phyloP scores from a whole-genome alignment of 768 basidiomycete species.

The Ramaria sp. region DNA sequence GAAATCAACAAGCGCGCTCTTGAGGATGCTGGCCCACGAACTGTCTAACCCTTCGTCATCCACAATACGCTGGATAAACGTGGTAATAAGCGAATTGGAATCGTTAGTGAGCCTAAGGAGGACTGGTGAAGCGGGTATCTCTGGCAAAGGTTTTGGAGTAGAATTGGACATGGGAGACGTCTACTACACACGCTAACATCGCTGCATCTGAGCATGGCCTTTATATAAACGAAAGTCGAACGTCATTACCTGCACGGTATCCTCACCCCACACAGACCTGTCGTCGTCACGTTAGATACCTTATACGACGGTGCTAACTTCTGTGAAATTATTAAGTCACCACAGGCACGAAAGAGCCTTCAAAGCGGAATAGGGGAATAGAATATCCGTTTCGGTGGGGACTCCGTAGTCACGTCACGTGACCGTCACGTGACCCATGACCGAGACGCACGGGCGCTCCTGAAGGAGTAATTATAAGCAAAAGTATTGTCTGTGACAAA shows the following conservation, averaged over 20 bases:
- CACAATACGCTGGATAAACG: neutral
- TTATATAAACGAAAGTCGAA: neutral
- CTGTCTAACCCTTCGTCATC: conserved; percentile 9
- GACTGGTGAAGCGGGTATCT: neutral
- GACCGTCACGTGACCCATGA: too few species aligned
- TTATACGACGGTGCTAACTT: too few species aligned
- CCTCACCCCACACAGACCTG: too few species aligned
- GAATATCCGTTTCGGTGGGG: too few species aligned
- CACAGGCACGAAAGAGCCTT: too few species aligned
- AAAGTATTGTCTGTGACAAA: too few species aligned
- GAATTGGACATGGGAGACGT: neutral
- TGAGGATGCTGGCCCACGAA: conserved; percentile 33
- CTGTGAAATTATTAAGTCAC: too few species aligned
- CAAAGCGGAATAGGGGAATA: too few species aligned
- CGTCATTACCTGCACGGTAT: neutral
- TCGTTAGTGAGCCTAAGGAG: conserved; percentile 2
- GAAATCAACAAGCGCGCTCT: conserved; percentile 38
- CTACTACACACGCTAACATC: neutral
- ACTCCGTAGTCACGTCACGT: too few species aligned
- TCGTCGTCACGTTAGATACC: too few species aligned
- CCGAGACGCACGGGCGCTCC: too few species aligned
- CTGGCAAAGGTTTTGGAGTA: neutral
- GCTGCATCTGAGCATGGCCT: neutral
- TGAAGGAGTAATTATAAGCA: too few species aligned
- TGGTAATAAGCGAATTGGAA: neutral